Percentiles rank a stretch among this genome's conserved stretches.
Conservation (phyloP, 768 basidiomycete species). For the Scleroderma bovista region DNA sequence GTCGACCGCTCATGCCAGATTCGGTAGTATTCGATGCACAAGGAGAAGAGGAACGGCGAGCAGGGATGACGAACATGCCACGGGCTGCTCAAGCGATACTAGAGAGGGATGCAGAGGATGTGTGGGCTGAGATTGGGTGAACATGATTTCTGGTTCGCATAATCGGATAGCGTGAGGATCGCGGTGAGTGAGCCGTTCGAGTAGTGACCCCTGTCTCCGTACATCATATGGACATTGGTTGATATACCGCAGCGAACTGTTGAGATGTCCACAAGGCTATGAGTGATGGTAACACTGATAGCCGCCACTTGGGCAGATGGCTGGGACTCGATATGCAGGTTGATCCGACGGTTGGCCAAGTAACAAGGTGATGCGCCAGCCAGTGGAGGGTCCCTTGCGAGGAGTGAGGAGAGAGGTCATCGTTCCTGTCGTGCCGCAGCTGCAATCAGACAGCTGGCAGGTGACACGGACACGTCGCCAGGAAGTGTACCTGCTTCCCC, state of each 20-base stretch:
- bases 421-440: background rate
- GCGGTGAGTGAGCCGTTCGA: background rate
- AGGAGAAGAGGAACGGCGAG: constrained; percentile 28
- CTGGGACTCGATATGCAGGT: background rate
- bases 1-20: constrained; percentile 53
- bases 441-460: background rate
- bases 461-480: too few relatives aligned
- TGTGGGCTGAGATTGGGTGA: constrained; percentile 66
- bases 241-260: too few relatives aligned
- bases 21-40: constrained; percentile 61
- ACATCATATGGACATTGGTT: too few relatives aligned
- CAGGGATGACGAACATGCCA: constrained; percentile 51
- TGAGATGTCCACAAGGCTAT: background rate
- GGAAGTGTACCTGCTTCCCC: too few relatives aligned
- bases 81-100: constrained; percentile 47
- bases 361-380: too few relatives aligned
- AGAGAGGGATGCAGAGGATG: constrained; percentile 60
- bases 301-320: background rate
- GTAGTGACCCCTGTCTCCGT: background rate
- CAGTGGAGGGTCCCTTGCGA: too few relatives aligned
- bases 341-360: too few relatives aligned
- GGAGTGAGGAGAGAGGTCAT: too few relatives aligned
- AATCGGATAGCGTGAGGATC: background rate
- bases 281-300: background rate
- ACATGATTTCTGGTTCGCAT: background rate